Evolutionary conservation across 306 rosid species (phyloP), one percentile per base, ranked within the genome.

Genomic region (Vigna hirtella): DNA sequence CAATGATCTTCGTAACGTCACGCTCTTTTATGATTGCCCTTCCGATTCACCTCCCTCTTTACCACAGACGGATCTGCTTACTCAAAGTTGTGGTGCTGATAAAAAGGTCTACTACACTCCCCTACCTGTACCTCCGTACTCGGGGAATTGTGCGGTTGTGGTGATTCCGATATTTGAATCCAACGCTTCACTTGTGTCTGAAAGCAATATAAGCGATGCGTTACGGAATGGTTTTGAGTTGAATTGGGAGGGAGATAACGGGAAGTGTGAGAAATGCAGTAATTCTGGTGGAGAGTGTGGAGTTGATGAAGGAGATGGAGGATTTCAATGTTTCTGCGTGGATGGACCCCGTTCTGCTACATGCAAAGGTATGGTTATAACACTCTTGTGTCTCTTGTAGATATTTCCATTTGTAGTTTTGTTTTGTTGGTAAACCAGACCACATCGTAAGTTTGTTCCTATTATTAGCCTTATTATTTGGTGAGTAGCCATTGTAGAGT

Each of bases 291-390:
- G 85, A 1, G 49, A 0, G 26, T 83, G 87, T 16, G 84, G 83
- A 0, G 32, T n/a, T 7, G 13, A 66, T 9, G 20, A 66, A 11
- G 58, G 26, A 13, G 20, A 66, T 18, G 58, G 34, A 13, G 5
- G 7, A 48, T 86, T 86, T 70, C 24, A 7, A 13, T 86, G 87
- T 65, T 86, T 58, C 63, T 86, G 87, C 77, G 1, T 1, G 1
- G 74, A 86, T 63, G 83, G 70, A 59, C 1, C 80, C 72, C 6
- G 24, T n/a, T 0, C 1, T 34, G 2, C 15, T 83, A 6, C 50
- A 2, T 81, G 87, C 22, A 10, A 57, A 69, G 42, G 89, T 82
- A 66, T 59, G 28, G 3, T 26, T 26, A 26, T 26, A 2, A 26
- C 28, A 2, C 28, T 26, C 28, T 26, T 26, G 3, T 26, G 28